Percentiles rank a stretch among this genome's conserved stretches.
Evolutionary conservation across 495 filamentous ascomycete species (phyloP).

Genomic region (Penicillium chermesinum): DNA sequence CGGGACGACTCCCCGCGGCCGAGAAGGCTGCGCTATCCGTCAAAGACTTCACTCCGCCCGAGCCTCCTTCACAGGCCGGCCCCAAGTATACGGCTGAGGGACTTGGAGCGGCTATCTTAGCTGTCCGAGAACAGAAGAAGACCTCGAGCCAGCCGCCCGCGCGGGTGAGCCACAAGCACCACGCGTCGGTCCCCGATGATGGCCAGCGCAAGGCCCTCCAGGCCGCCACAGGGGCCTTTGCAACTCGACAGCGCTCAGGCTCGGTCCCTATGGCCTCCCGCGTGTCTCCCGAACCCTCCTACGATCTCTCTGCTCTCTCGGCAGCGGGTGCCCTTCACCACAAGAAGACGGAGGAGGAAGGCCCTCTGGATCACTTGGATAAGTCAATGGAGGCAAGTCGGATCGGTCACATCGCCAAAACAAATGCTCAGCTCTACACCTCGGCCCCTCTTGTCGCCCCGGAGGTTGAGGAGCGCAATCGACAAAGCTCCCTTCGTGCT

Average conservation of each 20-base stretch:
- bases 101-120: constrained; percentile 67
- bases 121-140: constrained; percentile 52
- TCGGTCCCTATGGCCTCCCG: constrained; percentile 52
- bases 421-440: constrained; percentile 64
- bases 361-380: constrained; percentile 28
- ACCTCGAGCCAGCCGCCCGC: constrained; percentile 10
- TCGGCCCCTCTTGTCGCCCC: constrained; percentile 65
- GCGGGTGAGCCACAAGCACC: constrained; percentile 6
- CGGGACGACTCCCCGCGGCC: constrained; percentile 54
- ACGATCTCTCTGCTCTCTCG: constrained; percentile 49
- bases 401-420: constrained; percentile 47
- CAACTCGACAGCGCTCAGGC: constrained; percentile 53
- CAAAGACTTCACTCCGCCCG: constrained; percentile 59
- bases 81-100: constrained; percentile 51
- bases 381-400: constrained; percentile 52
- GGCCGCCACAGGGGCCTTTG: constrained; percentile 71
- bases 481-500: constrained; percentile 65
- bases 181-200: constrained; percentile 15
- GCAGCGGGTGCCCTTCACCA: constrained; percentile 59
- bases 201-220: constrained; percentile 54
- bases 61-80: constrained; percentile 48
- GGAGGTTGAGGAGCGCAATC: constrained; percentile 69
- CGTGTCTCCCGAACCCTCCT: constrained; percentile 53
- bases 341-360: constrained; percentile 22
- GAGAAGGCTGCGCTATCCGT: constrained; percentile 64